phyloP scores from a whole-genome alignment of 2,329 filamentous ascomycete species.

The Fusarium beomiforme region DNA sequence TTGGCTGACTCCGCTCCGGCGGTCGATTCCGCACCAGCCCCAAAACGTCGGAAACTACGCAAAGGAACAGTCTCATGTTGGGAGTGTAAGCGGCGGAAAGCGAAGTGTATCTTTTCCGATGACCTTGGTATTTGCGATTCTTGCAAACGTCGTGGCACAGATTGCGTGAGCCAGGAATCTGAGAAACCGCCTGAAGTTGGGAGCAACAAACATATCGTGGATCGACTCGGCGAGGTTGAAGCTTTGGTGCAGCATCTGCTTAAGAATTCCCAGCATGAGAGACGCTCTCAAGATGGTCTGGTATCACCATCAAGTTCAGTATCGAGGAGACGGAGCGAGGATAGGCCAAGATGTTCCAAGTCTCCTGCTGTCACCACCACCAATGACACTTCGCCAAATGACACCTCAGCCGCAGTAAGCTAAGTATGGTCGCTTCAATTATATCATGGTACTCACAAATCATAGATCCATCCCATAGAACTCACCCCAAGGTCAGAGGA shows the following conservation, averaged over 20 bases:
- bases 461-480: neutral
- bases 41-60: constrained; percentile 49
- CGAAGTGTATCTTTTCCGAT: constrained; percentile 57
- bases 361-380: neutral
- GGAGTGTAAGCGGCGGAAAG: constrained; percentile 67
- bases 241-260: constrained; percentile 46
- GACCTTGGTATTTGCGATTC: constrained; percentile 54
- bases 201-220: constrained; percentile 34
- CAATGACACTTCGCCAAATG: accelerated
- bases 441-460: neutral
- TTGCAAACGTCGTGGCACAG: constrained; percentile 55
- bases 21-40: neutral
- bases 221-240: constrained; percentile 51
- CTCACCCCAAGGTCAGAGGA: neutral
- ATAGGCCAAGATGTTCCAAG: neutral
- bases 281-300: neutral
- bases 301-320: neutral
- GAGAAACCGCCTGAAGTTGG: constrained; percentile 42
- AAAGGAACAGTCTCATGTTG: constrained; percentile 68
- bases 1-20: neutral
- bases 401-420: neutral
- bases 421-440: accelerated
- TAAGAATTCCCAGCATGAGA: neutral
- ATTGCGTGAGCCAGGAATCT: constrained; percentile 60
- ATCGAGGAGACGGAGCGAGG: neutral